These are phyloP conservation scores for Amanita pseudoporphyria DNA, from an alignment of 768 basidiomycete species.

Conservation along the genomic window DNA sequence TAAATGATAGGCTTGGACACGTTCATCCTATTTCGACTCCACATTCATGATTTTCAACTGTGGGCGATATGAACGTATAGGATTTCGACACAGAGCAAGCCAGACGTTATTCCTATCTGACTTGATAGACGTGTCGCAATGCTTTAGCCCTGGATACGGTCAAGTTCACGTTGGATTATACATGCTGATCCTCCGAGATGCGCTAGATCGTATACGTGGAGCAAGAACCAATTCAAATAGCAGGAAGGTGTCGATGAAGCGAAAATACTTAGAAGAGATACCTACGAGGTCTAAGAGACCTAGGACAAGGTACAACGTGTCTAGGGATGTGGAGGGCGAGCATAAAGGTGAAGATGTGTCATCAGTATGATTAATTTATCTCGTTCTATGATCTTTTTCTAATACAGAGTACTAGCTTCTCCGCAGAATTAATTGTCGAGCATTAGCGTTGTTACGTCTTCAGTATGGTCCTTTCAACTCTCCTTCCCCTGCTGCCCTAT, in stretches of 20 bases:
- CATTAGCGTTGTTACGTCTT: not conserved
- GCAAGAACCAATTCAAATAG: not conserved
- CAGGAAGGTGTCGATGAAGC: too few relatives aligned
- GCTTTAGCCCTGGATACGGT: not conserved
- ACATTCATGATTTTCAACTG: constrained; percentile 1
- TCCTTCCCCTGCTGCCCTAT: not conserved
- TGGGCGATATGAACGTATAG: constrained; percentile 1
- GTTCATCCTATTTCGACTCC: not conserved
- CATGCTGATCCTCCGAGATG: not conserved
- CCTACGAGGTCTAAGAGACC: not conserved
- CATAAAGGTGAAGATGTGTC: too few relatives aligned
- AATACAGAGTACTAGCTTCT: not conserved
- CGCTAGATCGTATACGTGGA: not conserved
- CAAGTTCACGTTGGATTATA: not conserved
- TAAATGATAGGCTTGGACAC: not conserved
- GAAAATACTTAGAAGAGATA: not conserved
- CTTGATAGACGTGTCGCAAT: not conserved
- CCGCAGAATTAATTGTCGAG: not conserved
- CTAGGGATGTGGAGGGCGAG: too few relatives aligned
- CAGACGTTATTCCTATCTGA: not conserved
- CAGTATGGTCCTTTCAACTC: not conserved
- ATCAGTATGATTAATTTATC: too few relatives aligned
- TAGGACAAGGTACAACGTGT: not conserved
- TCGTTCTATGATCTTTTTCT: too few relatives aligned
- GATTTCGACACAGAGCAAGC: not conserved